Percentiles rank a stretch among this genome's conserved stretches.
phyloP scores from a whole-genome alignment of 2,329 filamentous ascomycete genomes.

The Alternaria arbusti region DNA sequence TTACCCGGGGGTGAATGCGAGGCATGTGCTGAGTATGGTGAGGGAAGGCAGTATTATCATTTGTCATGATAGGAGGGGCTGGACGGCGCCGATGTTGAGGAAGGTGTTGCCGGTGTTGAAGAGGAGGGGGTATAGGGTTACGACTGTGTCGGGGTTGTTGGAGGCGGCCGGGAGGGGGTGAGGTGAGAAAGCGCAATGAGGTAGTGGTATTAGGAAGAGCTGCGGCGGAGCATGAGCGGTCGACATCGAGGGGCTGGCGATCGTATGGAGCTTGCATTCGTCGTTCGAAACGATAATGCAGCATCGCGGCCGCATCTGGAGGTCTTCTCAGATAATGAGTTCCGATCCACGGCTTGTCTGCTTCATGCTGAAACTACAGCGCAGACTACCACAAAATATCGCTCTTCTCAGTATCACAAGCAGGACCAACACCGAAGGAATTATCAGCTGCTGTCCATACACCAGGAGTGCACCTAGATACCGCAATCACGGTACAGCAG shows the following conservation, averaged over 20 bases:
- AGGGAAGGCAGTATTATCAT: constrained; percentile 80
- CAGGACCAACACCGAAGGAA: not conserved
- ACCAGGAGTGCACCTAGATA: not conserved
- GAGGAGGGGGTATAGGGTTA: constrained; percentile 71
- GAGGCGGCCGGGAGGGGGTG: constrained; percentile 5
- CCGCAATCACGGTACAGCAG: not conserved
- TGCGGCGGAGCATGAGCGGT: not conserved
- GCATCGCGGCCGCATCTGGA: not conserved
- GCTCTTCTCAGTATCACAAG: not conserved
- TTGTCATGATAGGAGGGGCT: constrained; percentile 82
- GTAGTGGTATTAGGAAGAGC: not conserved
- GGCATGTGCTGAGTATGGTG: constrained; percentile 81
- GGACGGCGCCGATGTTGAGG: constrained; percentile 81
- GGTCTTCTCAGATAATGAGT: not conserved
- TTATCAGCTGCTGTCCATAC: not conserved
- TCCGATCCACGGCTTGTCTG: not conserved
- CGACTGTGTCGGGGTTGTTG: constrained; percentile 61
- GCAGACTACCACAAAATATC: not conserved
- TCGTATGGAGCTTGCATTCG: not conserved
- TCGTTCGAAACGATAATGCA: not conserved
- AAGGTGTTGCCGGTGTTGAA: constrained; percentile 75
- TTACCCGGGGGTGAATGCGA: constrained; percentile 72
- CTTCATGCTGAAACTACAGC: not conserved
- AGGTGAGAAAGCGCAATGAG: not conserved
- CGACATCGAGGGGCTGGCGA: not conserved